These are phyloP conservation scores for Oemleria cerasiformis DNA, from an alignment of 306 rosid species.

Conservation along the genomic window DNA sequence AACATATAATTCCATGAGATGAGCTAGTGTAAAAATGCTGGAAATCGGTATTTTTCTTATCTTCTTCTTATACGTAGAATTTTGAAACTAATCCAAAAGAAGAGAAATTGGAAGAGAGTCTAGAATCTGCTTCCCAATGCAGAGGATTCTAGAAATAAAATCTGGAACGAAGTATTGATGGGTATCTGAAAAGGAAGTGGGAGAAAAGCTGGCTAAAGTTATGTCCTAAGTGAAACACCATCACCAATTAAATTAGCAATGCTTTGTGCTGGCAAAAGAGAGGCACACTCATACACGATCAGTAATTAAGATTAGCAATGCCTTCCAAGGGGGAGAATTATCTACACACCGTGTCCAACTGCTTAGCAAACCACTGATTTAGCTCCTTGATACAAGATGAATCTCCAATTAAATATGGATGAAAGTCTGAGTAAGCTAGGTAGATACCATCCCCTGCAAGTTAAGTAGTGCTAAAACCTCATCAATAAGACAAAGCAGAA, in stretches of 20 bases:
- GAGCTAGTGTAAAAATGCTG: background rate
- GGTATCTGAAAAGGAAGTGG: background rate
- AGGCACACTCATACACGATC: background rate
- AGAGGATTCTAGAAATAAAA: conserved; percentile 1
- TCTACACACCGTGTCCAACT: conserved; percentile 76
- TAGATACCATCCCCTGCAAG: conserved; percentile 84
- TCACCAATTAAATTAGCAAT: background rate
- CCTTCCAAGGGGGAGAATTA: background rate
- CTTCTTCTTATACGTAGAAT: background rate
- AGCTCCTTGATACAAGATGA: conserved; percentile 80
- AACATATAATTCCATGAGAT: background rate
- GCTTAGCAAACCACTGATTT: conserved; percentile 95
- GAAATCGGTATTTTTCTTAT: background rate
- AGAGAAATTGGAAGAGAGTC: background rate
- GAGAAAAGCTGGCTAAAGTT: background rate
- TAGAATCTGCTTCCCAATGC: background rate
- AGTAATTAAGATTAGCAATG: conserved; percentile 4
- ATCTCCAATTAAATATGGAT: conserved; percentile 80
- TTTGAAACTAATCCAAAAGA: background rate
- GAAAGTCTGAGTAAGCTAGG: conserved; percentile 88
- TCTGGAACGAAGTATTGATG: background rate
- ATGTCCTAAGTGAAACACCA: background rate
- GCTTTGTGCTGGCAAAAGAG: background rate
- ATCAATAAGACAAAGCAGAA: conserved; percentile 12
- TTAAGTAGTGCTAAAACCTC: conserved; percentile 27